A percentile compares a stretch with the other conserved stretches of the same genome.
phyloP scores from a whole-genome alignment of 2,329 filamentous ascomycete species.

The Thelonectria discophora region DNA sequence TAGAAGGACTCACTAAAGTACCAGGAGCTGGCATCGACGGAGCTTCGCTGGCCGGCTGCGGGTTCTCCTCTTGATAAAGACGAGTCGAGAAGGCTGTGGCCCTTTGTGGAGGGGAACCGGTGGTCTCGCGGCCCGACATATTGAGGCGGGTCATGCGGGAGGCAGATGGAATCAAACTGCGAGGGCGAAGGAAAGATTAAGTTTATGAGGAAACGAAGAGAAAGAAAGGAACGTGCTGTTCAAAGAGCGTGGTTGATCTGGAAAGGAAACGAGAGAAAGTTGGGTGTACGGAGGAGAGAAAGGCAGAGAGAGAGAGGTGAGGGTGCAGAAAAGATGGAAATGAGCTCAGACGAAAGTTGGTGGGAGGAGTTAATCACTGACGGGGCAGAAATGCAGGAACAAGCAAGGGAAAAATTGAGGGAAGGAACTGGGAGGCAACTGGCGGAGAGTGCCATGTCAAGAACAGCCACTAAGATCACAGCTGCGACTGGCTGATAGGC shows the following conservation, averaged over 20 bases:
- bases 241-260: slow-evolving; percentile 42
- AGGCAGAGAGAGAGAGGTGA: slow-evolving; percentile 16
- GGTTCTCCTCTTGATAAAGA: slow-evolving; percentile 35
- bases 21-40: slow-evolving; percentile 24
- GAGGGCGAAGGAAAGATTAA: slow-evolving; percentile 27
- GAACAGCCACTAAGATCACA: slow-evolving; percentile 22
- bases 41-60: slow-evolving; percentile 25
- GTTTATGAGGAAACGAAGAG: slow-evolving; percentile 42
- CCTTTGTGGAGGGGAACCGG: slow-evolving; percentile 43
- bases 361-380: slow-evolving; percentile 43
- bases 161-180: slow-evolving; percentile 16
- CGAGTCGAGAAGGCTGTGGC: slow-evolving; percentile 26
- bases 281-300: slow-evolving; percentile 7
- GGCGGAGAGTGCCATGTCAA: slow-evolving; percentile 34
- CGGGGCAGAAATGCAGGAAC: slow-evolving; percentile 32
- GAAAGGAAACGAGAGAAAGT: slow-evolving; percentile 28
- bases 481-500: slow-evolving; percentile 27
- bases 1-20: slow-evolving; percentile 32
- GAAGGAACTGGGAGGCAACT: slow-evolving; percentile 36
- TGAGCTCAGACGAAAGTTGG: slow-evolving; percentile 25
- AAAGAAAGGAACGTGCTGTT: slow-evolving; percentile 42
- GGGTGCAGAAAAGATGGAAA: slow-evolving; percentile 20
- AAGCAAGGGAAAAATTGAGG: slow-evolving; percentile 30
- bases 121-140: slow-evolving; percentile 46
- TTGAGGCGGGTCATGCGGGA: slow-evolving; percentile 1